Percentiles rank a stretch among this genome's conserved stretches.
Evolutionary conservation across 495 filamentous ascomycete species (phyloP).

Genomic region (Neurospora sublineolata): DNA sequence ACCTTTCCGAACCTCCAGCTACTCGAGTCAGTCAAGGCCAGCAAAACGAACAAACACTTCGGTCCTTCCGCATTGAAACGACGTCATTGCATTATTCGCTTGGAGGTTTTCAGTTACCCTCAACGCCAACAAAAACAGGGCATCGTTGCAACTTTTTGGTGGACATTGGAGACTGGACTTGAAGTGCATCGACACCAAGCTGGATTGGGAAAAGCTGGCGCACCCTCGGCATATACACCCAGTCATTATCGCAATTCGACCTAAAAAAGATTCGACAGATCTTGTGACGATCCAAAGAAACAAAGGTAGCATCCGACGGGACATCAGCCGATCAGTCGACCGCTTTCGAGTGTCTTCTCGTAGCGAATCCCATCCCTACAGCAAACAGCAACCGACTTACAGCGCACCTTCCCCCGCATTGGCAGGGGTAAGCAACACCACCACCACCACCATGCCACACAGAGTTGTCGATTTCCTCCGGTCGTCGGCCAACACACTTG

Average conservation of each 20-base stretch:
- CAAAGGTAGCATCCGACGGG: neutral
- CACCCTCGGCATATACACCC: neutral
- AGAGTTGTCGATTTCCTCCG: conserved; percentile 39
- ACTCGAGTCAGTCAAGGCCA: neutral
- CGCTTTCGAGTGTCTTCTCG: neutral
- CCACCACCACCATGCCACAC: conserved; percentile 44
- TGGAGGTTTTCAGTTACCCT: neutral
- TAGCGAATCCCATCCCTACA: neutral
- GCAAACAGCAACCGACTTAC: neutral
- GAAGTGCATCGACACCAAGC: neutral
- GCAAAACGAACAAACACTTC: neutral
- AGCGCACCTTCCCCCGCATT: conserved; percentile 10
- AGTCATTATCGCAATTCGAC: neutral
- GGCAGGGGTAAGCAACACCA: conserved; percentile 10
- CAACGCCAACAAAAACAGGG: neutral
- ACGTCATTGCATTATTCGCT: neutral
- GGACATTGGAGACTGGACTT: conserved; percentile 1
- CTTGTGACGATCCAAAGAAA: conserved; percentile 6
- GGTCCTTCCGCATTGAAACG: neutral
- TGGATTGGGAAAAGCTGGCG: neutral
- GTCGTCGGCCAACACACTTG: conserved; percentile 25
- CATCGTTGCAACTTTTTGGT: conserved; percentile 1
- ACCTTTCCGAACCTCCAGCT: neutral
- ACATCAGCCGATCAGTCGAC: neutral
- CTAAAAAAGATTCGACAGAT: neutral